A percentile compares a stretch with the other conserved stretches of the same genome.
Conservation (phyloP, 257 asterid species). For the Solanum tarapatanum region DNA sequence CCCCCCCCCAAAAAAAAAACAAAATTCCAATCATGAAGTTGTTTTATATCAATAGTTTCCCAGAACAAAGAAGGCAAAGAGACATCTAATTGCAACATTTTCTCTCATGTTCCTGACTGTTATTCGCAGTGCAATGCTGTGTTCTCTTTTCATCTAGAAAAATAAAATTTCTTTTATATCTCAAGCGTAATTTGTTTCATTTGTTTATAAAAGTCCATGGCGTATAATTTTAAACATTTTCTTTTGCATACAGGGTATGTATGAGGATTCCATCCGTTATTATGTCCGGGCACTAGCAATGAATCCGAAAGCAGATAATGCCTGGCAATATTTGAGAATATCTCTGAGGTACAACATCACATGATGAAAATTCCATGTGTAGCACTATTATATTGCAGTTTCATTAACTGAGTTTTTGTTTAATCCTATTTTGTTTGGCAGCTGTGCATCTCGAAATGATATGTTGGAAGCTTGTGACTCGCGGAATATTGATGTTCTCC, state of each 20-base stretch:
- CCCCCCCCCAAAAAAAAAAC: neutral
- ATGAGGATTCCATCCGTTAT: slow-evolving; percentile 91
- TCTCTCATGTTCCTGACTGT: neutral
- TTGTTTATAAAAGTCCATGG: neutral
- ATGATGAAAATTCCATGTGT: neutral
- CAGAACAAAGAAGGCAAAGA: neutral
- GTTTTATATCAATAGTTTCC: neutral
- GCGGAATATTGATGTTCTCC: slow-evolving; percentile 83
- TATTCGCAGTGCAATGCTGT: neutral
- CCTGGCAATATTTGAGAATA: slow-evolving; percentile 96
- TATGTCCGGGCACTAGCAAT: slow-evolving; percentile 88
- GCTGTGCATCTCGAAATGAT: slow-evolving; percentile 85
- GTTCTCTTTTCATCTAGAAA: neutral
- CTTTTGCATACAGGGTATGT: slow-evolving; percentile 56
- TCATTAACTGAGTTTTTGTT: neutral
- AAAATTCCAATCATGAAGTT: neutral
- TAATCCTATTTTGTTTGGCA: slow-evolving; percentile 12
- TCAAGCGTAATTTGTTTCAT: neutral
- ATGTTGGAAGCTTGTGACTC: slow-evolving; percentile 92
- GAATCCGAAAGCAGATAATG: slow-evolving; percentile 98
- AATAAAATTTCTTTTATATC: neutral
- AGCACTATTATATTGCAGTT: neutral
- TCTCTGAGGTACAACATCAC: slow-evolving; percentile 55
- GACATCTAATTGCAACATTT: neutral
- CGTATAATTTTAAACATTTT: neutral